Conservation (phyloP, 805 yeast species). For the Cyberlindnera mrakii region DNA sequence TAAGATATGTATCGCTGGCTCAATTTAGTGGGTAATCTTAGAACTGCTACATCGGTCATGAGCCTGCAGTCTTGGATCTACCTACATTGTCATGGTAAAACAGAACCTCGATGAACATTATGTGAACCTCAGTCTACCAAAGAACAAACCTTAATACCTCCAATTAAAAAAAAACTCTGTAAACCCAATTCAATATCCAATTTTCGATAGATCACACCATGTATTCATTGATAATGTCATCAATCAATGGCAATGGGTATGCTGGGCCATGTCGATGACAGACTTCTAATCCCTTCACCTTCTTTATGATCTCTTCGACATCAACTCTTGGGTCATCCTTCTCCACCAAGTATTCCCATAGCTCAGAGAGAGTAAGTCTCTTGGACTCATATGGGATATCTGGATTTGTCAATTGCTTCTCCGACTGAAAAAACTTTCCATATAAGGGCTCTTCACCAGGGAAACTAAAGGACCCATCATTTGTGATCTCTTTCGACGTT, state of each 20-base stretch:
- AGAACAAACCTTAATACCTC: no score
- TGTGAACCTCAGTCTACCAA: no score
- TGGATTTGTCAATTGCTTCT: conserved; percentile 19
- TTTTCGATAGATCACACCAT: neutral
- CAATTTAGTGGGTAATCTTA: no score
- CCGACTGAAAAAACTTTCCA: conserved; percentile 12
- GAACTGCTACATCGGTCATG: no score
- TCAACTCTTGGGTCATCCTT: conserved; percentile 42
- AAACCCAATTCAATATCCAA: neutral
- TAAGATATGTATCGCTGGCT: no score
- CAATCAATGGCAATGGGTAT: conserved; percentile 40
- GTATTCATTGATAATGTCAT: conserved; percentile 22
- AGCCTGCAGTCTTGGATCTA: no score
- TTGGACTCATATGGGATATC: conserved; percentile 27
- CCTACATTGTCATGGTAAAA: no score
- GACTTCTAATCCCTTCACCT: conserved; percentile 58
- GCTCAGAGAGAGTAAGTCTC: conserved; percentile 66
- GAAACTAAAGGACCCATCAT: conserved; percentile 21
- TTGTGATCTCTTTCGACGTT: conserved; percentile 2
- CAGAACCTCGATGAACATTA: no score
- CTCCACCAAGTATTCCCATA: conserved; percentile 67
- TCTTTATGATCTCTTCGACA: conserved; percentile 49
- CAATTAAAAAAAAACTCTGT: neutral
- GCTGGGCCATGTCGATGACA: conserved; percentile 83
- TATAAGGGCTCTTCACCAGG: conserved; percentile 25